A percentile compares a stretch with the other conserved stretches of the same genome.
phyloP scores from a whole-genome alignment of 208 protist genomes.

The Trichomonas tenax region DNA sequence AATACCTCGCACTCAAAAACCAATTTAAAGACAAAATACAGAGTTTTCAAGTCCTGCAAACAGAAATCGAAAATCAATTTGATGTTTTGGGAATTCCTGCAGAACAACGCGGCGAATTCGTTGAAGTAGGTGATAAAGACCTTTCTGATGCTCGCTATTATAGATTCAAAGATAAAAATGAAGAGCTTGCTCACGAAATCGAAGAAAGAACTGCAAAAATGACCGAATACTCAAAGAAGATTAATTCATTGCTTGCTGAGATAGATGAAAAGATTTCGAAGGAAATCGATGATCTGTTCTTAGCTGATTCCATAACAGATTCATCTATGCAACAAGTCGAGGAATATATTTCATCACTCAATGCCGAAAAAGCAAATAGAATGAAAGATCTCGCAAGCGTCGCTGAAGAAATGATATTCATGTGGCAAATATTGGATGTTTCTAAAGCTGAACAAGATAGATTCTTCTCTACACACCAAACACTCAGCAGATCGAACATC shows the following conservation, averaged over 20 bases:
- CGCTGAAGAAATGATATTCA: background rate
- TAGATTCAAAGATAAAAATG: background rate
- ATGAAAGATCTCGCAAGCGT: background rate
- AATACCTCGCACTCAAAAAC: too few species aligned
- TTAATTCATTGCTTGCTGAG: background rate
- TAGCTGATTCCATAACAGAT: background rate
- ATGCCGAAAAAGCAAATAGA: background rate
- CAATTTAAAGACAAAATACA: too few species aligned
- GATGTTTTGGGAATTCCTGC: too few species aligned
- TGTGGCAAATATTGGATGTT: background rate
- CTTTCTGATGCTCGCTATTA: background rate
- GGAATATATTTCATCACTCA: background rate
- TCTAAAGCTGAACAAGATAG: background rate
- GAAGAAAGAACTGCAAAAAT: background rate
- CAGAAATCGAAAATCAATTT: too few species aligned
- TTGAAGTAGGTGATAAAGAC: background rate
- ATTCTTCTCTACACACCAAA: background rate
- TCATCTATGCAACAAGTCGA: background rate
- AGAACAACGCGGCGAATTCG: background rate
- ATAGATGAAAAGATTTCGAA: background rate
- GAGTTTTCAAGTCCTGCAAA: too few species aligned
- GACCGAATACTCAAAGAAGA: background rate
- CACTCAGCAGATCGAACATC: background rate
- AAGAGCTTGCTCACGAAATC: background rate
- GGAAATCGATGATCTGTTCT: background rate